These are phyloP conservation scores for Penicillium sp. DNA, from an alignment of 2,329 filamentous ascomycete species.

Conservation along the genomic window DNA sequence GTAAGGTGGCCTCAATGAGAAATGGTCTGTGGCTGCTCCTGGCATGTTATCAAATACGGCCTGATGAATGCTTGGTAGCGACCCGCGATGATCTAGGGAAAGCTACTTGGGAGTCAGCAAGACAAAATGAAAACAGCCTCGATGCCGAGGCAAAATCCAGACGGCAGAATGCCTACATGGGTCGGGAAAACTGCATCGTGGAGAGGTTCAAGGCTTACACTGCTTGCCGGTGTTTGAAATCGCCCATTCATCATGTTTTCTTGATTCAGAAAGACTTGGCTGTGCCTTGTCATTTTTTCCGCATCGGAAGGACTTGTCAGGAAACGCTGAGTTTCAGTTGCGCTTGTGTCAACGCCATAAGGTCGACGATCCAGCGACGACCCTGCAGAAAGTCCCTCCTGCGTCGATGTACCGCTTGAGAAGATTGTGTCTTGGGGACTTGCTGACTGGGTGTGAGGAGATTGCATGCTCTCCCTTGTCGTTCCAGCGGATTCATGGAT, in stretches of 20 bases:
- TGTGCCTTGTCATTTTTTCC: neutral
- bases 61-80: slow-evolving; percentile 4
- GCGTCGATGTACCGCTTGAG: slow-evolving; percentile 4
- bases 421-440: slow-evolving; percentile 2
- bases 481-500: neutral
- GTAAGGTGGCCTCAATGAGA: slow-evolving; percentile 22
- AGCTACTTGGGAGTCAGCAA: neutral
- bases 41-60: slow-evolving; percentile 16
- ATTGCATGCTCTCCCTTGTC: neutral
- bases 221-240: neutral
- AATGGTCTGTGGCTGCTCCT: neutral
- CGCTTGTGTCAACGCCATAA: neutral
- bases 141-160: no score
- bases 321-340: neutral
- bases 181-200: neutral
- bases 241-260: neutral
- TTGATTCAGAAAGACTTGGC: neutral
- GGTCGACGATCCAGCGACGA: neutral
- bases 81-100: neutral
- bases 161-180: neutral
- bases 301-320: neutral
- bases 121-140: no score
- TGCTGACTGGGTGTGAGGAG: neutral
- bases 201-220: neutral
- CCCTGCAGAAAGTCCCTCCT: neutral